Evolutionary conservation across 148 eudicot species (phyloP).

Genomic region (Amaranthus cruentus): DNA sequence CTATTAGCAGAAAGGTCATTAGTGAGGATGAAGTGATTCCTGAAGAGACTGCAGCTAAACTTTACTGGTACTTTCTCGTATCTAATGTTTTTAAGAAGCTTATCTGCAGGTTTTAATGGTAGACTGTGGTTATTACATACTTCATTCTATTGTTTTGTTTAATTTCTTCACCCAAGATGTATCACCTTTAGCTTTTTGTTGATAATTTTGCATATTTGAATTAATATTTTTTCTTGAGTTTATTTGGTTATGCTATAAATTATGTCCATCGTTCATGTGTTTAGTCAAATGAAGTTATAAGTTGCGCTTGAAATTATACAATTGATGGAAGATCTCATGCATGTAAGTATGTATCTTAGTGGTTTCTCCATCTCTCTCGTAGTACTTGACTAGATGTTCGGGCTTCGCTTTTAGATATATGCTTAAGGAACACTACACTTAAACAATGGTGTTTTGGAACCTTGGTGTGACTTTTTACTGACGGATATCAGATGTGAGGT

Average conservation of each 20-base stretch:
- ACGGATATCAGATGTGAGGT: too few relatives aligned
- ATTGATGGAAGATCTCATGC: too few relatives aligned
- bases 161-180: neutral
- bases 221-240: neutral
- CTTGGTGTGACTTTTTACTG: too few relatives aligned
- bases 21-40: slow-evolving; percentile 82
- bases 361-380: too few relatives aligned
- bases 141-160: neutral
- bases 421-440: too few relatives aligned
- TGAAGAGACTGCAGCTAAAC: slow-evolving; percentile 70
- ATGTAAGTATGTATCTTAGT: too few relatives aligned
- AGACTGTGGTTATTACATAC: neutral
- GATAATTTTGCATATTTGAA: neutral
- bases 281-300: neutral
- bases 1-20: slow-evolving; percentile 79
- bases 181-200: neutral
- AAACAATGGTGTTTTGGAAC: too few relatives aligned
- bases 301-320: too few relatives aligned
- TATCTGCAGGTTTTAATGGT: neutral
- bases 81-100: neutral
- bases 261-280: neutral
- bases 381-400: too few relatives aligned
- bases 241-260: neutral
- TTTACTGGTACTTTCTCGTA: slow-evolving; percentile 48
- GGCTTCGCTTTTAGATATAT: too few relatives aligned